Base-by-base conservation (phyloP, 2,329 filamentous ascomycete species). In the Fusarium sp. region DNA sequence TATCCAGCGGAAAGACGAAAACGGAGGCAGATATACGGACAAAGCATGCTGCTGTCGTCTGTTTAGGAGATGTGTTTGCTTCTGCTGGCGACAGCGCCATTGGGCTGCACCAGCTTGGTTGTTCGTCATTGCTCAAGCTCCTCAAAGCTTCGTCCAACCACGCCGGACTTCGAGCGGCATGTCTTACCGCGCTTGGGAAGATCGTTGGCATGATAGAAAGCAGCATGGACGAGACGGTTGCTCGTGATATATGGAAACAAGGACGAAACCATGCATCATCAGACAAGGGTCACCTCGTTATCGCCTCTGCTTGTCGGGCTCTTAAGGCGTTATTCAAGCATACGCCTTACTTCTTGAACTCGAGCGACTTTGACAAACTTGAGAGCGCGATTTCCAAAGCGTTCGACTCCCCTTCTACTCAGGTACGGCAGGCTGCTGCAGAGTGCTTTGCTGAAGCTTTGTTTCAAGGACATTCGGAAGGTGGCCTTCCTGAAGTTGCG, bases 211-310 rank as follows among this genome's bases (percentile, higher is more conserved):
- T 94, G 79, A 88, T 98, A 28, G 87, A 88, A 58, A 85, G 86
- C 7, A 93, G 93, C 64, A 86, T 95, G 74, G 96, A 99, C 73
- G 96, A 99, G 79, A 85, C 83, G 57, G 85, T 94, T 40, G 92
- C 92, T n/a, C 89, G 94, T 75, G 94, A 98, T 78, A 88, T 97
- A 18, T 98, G 94, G 93, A 99, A 98, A 80, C 92, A 95, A 78
- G 91, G 90, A 27, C 90, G 96, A 68, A 93, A 86, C 79, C 87
- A 92, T 72, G 92, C 92, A 28, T 86, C 89, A 1, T 86, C 85
- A 63, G 97, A 99, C 79, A 98, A 96, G 80, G 92, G 93, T 6
- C 86, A 89, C 4, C 85, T 97, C 34, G 94, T 95, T 10, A 89
- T 97, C 77, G 87, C 91, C 18, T 88, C 89, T 59, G 92, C 93